Percentiles rank a stretch among this genome's conserved stretches.
Evolutionary conservation across 1,284 basidiomycete species (phyloP).

Genomic region (Sanghuangporus weigelae): DNA sequence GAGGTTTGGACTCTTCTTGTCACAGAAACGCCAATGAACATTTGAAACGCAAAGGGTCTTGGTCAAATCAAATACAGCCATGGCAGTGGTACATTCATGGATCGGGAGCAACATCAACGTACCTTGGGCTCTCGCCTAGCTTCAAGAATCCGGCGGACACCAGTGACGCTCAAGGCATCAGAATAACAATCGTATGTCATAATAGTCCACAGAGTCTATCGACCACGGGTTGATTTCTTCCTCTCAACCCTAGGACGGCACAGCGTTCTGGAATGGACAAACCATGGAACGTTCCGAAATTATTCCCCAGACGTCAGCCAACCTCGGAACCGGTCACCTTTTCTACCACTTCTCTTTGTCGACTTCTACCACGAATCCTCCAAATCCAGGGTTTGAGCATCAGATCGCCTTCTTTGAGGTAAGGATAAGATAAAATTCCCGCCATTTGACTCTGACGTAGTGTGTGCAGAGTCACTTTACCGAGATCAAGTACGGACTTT

Average conservation of each 20-base stretch:
- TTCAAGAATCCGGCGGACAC: slow-evolving; percentile 28
- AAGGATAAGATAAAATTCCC: slow-evolving; percentile 15
- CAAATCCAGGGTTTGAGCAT: slow-evolving; percentile 21
- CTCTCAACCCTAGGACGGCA: slow-evolving; percentile 17
- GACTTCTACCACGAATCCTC: slow-evolving; percentile 23
- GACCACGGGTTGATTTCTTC: too few relatives aligned
- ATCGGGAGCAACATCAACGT: slow-evolving; percentile 22
- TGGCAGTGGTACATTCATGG: slow-evolving; percentile 29
- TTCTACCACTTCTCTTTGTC: slow-evolving; percentile 28
- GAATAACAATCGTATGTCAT: slow-evolving; percentile 25
- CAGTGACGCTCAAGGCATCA: slow-evolving; percentile 25
- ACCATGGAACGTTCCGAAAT: slow-evolving; percentile 26
- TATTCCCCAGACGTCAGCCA: slow-evolving; percentile 26
- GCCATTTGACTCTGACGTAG: neutral
- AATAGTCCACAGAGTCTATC: neutral
- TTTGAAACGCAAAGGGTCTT: slow-evolving; percentile 20
- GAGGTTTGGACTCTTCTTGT: neutral
- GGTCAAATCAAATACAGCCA: slow-evolving; percentile 21
- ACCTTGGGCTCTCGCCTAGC: slow-evolving; percentile 23
- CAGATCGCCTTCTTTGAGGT: slow-evolving; percentile 26
- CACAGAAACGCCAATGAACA: neutral
- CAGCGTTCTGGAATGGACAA: slow-evolving; percentile 23
- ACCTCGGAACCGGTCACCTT: slow-evolving; percentile 26
- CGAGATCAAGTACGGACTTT: slow-evolving; percentile 26
- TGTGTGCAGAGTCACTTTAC: slow-evolving; percentile 22